A percentile compares a stretch with the other conserved stretches of the same genome.
Conservation (phyloP, 345 rosid genomes). For the Raphanus sativus region DNA sequence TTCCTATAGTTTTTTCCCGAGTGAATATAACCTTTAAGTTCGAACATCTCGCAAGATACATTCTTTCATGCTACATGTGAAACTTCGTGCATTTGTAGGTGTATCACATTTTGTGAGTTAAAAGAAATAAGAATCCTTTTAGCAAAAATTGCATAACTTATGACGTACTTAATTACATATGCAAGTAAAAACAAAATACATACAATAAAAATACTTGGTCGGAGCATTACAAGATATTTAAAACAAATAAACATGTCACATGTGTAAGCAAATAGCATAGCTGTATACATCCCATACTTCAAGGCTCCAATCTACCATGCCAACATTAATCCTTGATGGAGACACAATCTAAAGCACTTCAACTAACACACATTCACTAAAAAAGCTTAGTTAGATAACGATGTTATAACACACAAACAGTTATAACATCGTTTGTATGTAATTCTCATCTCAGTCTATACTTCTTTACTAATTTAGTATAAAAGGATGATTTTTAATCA, state of each 20-base stretch:
- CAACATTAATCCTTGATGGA: slow-evolving; percentile 37
- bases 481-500: background rate
- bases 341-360: slow-evolving; percentile 24
- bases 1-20: background rate
- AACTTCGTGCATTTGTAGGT: background rate
- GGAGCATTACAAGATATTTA: background rate
- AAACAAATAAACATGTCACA: slow-evolving; percentile 31
- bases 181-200: background rate
- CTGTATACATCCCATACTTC: slow-evolving; percentile 32
- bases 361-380: background rate
- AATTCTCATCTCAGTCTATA: background rate
- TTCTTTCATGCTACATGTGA: background rate
- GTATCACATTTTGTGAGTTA: background rate
- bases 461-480: slow-evolving; percentile 5
- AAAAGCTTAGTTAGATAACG: background rate
- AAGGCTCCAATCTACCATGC: slow-evolving; percentile 34
- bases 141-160: background rate
- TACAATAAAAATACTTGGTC: background rate
- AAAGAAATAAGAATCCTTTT: background rate
- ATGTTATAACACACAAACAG: background rate
- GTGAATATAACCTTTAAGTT: background rate
- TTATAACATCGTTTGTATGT: background rate
- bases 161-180: background rate
- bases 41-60: background rate
- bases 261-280: slow-evolving; percentile 31